These are phyloP conservation scores for Taiozyma onychis DNA, from an alignment of 1,139 yeast species.

Conservation along the genomic window DNA sequence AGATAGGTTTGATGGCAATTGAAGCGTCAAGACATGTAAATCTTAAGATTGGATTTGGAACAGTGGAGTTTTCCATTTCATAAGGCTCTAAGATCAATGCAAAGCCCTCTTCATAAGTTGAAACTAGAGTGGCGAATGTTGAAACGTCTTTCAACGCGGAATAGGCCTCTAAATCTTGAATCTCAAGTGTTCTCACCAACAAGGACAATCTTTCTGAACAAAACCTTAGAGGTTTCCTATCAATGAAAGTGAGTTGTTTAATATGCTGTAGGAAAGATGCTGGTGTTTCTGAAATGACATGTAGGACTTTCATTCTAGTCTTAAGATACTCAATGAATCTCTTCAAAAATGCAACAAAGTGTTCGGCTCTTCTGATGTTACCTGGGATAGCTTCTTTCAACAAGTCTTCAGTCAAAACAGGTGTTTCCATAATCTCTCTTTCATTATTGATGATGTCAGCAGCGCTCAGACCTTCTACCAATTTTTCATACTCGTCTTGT, in stretches of 20 bases:
- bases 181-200: conserved; percentile 81
- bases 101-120: conserved; percentile 93
- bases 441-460: conserved; percentile 71
- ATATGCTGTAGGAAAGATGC: conserved; percentile 86
- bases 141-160: conserved; percentile 93
- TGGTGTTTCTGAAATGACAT: conserved; percentile 96
- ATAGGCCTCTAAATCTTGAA: conserved; percentile 85
- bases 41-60: conserved; percentile 94
- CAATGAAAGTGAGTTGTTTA: conserved; percentile 89
- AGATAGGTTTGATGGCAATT: conserved; percentile 94
- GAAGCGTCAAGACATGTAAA: conserved; percentile 96
- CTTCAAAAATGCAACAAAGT: conserved; percentile 86
- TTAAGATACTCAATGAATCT: conserved; percentile 91
- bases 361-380: conserved; percentile 93
- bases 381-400: conserved; percentile 95
- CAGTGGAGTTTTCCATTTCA: conserved; percentile 95
- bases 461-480: conserved; percentile 84
- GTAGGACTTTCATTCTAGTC: conserved; percentile 95
- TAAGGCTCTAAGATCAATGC: conserved; percentile 89
- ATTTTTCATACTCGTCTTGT: conserved; percentile 83
- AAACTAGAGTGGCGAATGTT: conserved; percentile 90
- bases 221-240: conserved; percentile 81
- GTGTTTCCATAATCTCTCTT: conserved; percentile 82
- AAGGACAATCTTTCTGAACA: conserved; percentile 89
- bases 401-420: conserved; percentile 79